A percentile compares a stretch with the other conserved stretches of the same genome.
Conservation (phyloP, 805 yeast genomes). For the Saturnispora dispora region DNA sequence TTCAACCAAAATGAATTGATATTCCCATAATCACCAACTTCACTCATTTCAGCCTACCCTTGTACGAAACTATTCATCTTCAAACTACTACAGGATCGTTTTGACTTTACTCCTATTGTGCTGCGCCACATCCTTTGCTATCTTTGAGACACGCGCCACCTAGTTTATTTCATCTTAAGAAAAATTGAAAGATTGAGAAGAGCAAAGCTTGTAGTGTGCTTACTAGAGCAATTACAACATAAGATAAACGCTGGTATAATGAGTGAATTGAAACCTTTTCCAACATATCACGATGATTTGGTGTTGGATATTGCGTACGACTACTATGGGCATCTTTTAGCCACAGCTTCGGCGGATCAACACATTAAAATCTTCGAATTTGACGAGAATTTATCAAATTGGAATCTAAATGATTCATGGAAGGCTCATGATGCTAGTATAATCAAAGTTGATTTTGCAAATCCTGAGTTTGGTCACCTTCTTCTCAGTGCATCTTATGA, state of each 20-base stretch:
- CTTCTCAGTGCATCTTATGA: constrained; percentile 87
- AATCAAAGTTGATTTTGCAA: constrained; percentile 82
- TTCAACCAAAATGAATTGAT: no score
- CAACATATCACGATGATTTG: constrained; percentile 88
- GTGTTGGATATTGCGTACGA: constrained; percentile 88
- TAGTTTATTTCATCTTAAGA: background rate
- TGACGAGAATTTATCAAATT: constrained; percentile 48
- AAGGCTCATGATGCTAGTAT: constrained; percentile 90
- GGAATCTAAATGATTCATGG: constrained; percentile 87
- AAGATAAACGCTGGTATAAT: constrained; percentile 8
- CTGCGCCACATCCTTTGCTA: background rate
- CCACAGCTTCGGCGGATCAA: constrained; percentile 93
- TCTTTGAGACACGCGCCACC: background rate
- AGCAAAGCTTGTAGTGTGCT: background rate
- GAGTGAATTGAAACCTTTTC: constrained; percentile 54
- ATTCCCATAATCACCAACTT: no score
- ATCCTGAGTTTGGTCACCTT: constrained; percentile 85
- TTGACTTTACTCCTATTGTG: background rate
- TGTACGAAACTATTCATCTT: no score
- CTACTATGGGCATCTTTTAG: constrained; percentile 84
- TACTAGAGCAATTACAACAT: background rate
- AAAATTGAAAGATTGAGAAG: background rate
- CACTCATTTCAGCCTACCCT: no score
- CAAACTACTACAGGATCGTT: no score
- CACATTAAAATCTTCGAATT: constrained; percentile 83